phyloP scores from a whole-genome alignment of 441 rosid genomes.

The Aleurites moluccanus region DNA sequence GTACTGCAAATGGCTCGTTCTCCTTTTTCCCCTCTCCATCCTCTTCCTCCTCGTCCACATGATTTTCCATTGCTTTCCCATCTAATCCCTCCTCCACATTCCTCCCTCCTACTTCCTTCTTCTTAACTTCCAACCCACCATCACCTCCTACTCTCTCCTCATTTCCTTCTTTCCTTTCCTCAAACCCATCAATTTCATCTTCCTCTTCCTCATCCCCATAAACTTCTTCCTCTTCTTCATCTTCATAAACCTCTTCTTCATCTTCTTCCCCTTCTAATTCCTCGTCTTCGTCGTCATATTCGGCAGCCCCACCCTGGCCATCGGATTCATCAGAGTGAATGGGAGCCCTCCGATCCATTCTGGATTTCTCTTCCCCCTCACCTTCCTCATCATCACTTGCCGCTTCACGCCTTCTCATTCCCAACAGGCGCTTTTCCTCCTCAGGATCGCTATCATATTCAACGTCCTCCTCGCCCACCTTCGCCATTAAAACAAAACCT shows the following conservation, averaged over 20 bases:
- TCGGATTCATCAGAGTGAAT: conserved; percentile 70
- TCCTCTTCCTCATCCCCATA: conserved; percentile 38
- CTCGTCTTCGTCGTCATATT: conserved; percentile 58
- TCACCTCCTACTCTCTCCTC: conserved; percentile 31
- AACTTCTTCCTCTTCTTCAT: conserved; percentile 44
- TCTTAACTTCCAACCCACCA: conserved; percentile 33
- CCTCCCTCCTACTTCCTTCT: conserved; percentile 16
- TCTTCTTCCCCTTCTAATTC: conserved; percentile 46
- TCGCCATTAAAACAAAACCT: conserved; percentile 39
- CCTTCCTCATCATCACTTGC: conserved; percentile 88
- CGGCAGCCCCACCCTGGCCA: conserved; percentile 62
- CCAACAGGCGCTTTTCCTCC: conserved; percentile 64
- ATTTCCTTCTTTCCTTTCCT: conserved; percentile 22
- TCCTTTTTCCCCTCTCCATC: conserved; percentile 56
- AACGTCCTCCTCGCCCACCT: conserved; percentile 49
- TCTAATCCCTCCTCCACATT: conserved; percentile 21
- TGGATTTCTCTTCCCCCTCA: conserved; percentile 32
- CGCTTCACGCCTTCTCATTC: conserved; percentile 73
- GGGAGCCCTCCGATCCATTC: conserved; percentile 41
- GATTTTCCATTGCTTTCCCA: conserved; percentile 32
- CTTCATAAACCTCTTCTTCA: conserved; percentile 48
- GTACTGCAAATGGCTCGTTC: conserved; percentile 86
- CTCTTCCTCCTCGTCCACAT: conserved; percentile 29
- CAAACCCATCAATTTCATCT: conserved; percentile 27
- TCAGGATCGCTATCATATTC: conserved; percentile 96